Conservation (phyloP, 1,284 basidiomycete species). For the Cerioporus squamosus region DNA sequence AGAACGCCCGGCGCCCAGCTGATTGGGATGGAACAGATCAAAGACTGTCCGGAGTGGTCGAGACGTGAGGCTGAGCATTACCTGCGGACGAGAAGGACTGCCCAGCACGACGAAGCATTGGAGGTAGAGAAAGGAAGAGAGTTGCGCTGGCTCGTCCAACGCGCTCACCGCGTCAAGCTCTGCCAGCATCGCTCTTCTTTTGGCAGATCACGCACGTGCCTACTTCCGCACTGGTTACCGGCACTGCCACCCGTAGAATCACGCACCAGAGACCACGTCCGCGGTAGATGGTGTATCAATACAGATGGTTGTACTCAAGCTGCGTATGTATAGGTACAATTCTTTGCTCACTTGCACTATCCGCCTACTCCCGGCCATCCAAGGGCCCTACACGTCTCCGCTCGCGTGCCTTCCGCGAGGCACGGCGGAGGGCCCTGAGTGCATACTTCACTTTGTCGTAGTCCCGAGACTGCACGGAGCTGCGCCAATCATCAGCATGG, state of each 20-base stretch:
- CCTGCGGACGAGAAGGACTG: slow-evolving; percentile 58
- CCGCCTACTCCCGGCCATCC: slow-evolving; percentile 35
- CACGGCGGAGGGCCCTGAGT: slow-evolving; percentile 64
- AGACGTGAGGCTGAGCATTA: slow-evolving; percentile 35
- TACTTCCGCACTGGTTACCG: slow-evolving; percentile 1
- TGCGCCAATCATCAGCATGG: slow-evolving; percentile 34
- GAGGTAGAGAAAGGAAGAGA: slow-evolving; percentile 22
- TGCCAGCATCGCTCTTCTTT: slow-evolving; percentile 19
- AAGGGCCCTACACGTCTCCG: slow-evolving; percentile 57
- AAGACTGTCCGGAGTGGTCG: not conserved
- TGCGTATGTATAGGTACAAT: slow-evolving; percentile 19
- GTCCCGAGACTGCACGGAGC: slow-evolving; percentile 65
- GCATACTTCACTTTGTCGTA: slow-evolving; percentile 83
- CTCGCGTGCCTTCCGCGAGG: slow-evolving; percentile 71
- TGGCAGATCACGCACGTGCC: slow-evolving; percentile 19
- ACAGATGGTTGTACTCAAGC: slow-evolving; percentile 1
- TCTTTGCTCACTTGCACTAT: slow-evolving; percentile 11
- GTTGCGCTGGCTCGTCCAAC: slow-evolving; percentile 22
- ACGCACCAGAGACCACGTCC: not conserved
- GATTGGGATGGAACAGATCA: slow-evolving; percentile 18
- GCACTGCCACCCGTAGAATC: slow-evolving; percentile 8
- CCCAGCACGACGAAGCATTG: slow-evolving; percentile 65
- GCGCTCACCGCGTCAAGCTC: slow-evolving; percentile 11
- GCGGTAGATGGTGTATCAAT: not conserved
- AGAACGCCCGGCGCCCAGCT: slow-evolving; percentile 80